Conservation (phyloP, 192 early-diverging fungal genomes). For the Mortierella alpina region DNA sequence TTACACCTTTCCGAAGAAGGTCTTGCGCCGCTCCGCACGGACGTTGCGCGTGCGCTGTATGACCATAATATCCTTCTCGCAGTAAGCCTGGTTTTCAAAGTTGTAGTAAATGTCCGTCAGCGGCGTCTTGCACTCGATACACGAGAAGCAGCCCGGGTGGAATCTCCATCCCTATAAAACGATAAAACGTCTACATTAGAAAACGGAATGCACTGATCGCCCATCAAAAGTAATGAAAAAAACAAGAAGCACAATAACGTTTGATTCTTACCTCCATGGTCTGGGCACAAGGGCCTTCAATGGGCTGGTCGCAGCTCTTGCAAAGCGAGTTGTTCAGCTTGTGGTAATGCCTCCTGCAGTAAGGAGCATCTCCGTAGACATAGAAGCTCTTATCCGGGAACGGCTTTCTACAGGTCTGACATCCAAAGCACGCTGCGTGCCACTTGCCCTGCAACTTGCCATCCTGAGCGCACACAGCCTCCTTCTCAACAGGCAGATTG, state of each 20-base stretch:
- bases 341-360: constrained; percentile 90
- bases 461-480: constrained; percentile 79
- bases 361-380: constrained; percentile 86
- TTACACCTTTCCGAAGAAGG: constrained; percentile 65
- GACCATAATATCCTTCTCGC: constrained; percentile 76
- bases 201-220: neutral
- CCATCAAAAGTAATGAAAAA: neutral
- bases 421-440: constrained; percentile 80
- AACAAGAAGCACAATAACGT: neutral
- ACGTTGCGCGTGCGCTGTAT: constrained; percentile 70
- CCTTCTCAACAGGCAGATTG: constrained; percentile 69
- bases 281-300: constrained; percentile 92
- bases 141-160: constrained; percentile 90
- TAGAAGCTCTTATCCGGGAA: constrained; percentile 90
- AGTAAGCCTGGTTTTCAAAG: constrained; percentile 73
- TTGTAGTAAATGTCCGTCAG: constrained; percentile 80
- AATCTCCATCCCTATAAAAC: constrained; percentile 70
- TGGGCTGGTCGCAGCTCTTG: constrained; percentile 79
- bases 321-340: constrained; percentile 88
- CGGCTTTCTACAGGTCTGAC: constrained; percentile 72
- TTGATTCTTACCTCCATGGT: constrained; percentile 68
- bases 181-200: neutral
- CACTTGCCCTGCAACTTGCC: constrained; percentile 75
- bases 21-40: constrained; percentile 69
- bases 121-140: constrained; percentile 67